A percentile compares a stretch with the other conserved stretches of the same genome.
Evolutionary conservation across 129 eudicot genomes (phyloP).

Genomic region (Apium graveolens): DNA sequence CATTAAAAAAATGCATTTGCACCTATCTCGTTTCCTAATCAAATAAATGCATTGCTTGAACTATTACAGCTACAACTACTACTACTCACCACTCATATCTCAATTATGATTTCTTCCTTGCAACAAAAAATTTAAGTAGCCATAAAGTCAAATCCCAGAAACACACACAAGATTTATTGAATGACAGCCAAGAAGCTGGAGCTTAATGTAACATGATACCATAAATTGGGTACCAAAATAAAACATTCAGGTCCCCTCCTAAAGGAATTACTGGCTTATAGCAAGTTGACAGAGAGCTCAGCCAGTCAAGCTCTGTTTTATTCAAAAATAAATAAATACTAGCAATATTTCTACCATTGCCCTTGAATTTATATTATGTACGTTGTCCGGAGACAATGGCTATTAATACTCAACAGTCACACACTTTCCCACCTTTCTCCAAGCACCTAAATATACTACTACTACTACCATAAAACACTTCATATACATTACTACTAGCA

Average conservation of each 20-base stretch:
- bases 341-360: neutral
- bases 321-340: too few relatives aligned
- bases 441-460: slow-evolving; percentile 11
- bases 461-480: neutral
- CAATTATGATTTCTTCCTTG: neutral
- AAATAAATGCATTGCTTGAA: neutral
- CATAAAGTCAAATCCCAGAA: too few relatives aligned
- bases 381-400: slow-evolving; percentile 45
- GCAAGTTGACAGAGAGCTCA: neutral
- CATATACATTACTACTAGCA: neutral
- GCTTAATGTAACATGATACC: neutral
- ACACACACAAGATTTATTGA: neutral
- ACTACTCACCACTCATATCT: neutral
- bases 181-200: neutral
- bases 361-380: neutral
- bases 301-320: neutral
- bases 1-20: too few relatives aligned
- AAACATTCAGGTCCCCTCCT: neutral
- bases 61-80: neutral
- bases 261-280: neutral
- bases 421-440: slow-evolving; percentile 24
- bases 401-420: slow-evolving; percentile 53
- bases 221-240: neutral
- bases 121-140: too few relatives aligned
- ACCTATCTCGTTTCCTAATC: too few relatives aligned